Evolutionary conservation across 345 rosid genomes (phyloP), one percentile per base, ranked within the genome.

Genomic region (Acer campestre): DNA sequence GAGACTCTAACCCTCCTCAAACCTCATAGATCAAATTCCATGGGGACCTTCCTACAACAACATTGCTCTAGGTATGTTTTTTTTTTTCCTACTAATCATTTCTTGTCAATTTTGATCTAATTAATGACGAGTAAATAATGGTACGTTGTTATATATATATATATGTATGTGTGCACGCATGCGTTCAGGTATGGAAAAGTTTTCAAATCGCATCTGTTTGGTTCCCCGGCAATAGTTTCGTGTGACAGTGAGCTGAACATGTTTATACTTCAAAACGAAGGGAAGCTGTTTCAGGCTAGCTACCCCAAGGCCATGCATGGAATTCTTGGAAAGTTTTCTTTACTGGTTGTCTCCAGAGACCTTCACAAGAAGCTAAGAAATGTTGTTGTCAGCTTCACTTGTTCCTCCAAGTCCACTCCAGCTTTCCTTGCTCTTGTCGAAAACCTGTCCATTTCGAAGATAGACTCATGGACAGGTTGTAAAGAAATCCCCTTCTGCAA

Each of bases 191-290:
- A 91, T 48, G 98, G 98, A 27, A 89, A 69, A 72, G 89, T 95
- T 59, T 95, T 95, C 87, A 91, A 84, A 72, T 90, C 98, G 18
- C 90, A 90, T 83, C 59, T 95, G 38, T 93, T 94, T 81, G 98
- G 98, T 18, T 90, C 90, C 1, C 92, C 93, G 23, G 83, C 97
- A 31, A 84, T 95, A 74, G 97, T 95, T 16, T 93, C 98, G 10
- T 93, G 98, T 71, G 95, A 93, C 85, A 81, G 82, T 40, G 97
- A 93, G 74, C 86, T 93, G 77, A 95, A 92, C 88, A 73, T 77
- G 89, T 89, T 90, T 72, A 79, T 95, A 77, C 98, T 95, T 62
- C 98, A 90, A 74, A 93, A 92, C 44, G 98, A 95, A 74, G 98
- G 82, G 84, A 92, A 80, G 87, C 75, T 92, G 38, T 90, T 95